Evolutionary conservation across 2,329 filamentous ascomycete species (phyloP).

Genomic region (Rhinocladiella similis): DNA sequence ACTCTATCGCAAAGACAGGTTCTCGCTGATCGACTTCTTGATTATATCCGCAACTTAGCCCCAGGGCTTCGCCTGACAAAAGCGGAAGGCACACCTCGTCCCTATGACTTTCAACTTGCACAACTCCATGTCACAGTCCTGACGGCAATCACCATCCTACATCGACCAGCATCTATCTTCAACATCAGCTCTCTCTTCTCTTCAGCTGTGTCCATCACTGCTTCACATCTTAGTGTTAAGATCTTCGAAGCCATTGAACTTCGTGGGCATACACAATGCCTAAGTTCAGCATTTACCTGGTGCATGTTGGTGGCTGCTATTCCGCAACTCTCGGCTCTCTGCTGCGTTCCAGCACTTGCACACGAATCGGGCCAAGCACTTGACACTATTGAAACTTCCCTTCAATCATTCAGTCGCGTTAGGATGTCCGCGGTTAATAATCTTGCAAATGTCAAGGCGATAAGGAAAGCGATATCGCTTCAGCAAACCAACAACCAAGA

Average conservation of each 20-base stretch:
- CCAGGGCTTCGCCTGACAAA: constrained; percentile 5
- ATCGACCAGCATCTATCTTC: constrained; percentile 17
- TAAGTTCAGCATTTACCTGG: constrained; percentile 14
- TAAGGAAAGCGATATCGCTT: constrained; percentile 6
- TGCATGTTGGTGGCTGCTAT: constrained; percentile 15
- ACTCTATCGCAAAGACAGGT: constrained; percentile 2
- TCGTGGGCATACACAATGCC: constrained; percentile 14
- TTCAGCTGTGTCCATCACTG: constrained; percentile 10
- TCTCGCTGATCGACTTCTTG: constrained; percentile 9
- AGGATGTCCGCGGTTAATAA: constrained; percentile 15
- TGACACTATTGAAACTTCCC: constrained; percentile 10
- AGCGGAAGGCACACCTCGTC: constrained; percentile 1
- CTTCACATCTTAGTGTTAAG: constrained; percentile 16
- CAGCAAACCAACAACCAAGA: neutral
- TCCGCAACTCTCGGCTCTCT: constrained; percentile 16
- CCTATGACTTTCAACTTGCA: constrained; percentile 17
- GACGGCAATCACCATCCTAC: constrained; percentile 17
- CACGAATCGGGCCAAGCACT: constrained; percentile 5
- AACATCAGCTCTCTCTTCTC: constrained; percentile 2
- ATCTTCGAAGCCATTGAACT: constrained; percentile 20
- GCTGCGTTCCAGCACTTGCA: constrained; percentile 7
- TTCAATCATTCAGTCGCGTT: constrained; percentile 9
- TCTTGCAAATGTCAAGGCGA: constrained; percentile 14
- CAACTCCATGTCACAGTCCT: constrained; percentile 17
- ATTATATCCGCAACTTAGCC: constrained; percentile 7